Percentiles rank a stretch among this genome's conserved stretches.
phyloP scores from a whole-genome alignment of 306 rosid genomes.

The Astragalus membranaceus region DNA sequence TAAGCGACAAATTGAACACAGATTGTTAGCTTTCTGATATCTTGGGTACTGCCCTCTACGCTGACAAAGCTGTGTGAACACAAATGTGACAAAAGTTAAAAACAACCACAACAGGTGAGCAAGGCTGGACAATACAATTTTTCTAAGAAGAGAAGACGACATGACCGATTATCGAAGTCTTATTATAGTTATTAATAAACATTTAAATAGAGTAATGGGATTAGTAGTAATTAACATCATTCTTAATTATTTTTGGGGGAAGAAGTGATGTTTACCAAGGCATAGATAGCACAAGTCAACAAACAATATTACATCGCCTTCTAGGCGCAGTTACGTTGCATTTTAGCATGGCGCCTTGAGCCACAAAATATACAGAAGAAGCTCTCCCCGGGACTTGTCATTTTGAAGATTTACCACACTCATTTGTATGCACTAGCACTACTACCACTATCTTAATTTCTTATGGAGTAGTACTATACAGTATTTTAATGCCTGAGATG shows the following conservation, averaged over 20 bases:
- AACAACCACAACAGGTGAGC: not conserved
- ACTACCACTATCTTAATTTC: too few species aligned
- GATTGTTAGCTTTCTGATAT: not conserved
- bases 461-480: too few species aligned
- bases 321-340: not conserved
- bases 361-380: constrained; percentile 43
- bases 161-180: not conserved
- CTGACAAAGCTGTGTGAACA: not conserved
- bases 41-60: not conserved
- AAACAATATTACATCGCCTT: too few species aligned
- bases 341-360: constrained; percentile 35
- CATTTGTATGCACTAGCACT: not conserved
- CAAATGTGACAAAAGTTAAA: not conserved
- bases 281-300: too few species aligned
- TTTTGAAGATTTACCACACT: constrained; percentile 31
- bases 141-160: not conserved
- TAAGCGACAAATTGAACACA: not conserved
- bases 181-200: too few species aligned
- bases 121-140: not conserved
- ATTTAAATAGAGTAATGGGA: too few species aligned
- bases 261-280: too few species aligned
- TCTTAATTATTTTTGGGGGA: too few species aligned
- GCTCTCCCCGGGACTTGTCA: constrained; percentile 11
- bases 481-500: too few species aligned
- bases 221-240: too few species aligned